A percentile compares a stretch with the other conserved stretches of the same genome.
Evolutionary conservation across 495 filamentous ascomycete species (phyloP).

Genomic region (Penicillium maclennaniae): DNA sequence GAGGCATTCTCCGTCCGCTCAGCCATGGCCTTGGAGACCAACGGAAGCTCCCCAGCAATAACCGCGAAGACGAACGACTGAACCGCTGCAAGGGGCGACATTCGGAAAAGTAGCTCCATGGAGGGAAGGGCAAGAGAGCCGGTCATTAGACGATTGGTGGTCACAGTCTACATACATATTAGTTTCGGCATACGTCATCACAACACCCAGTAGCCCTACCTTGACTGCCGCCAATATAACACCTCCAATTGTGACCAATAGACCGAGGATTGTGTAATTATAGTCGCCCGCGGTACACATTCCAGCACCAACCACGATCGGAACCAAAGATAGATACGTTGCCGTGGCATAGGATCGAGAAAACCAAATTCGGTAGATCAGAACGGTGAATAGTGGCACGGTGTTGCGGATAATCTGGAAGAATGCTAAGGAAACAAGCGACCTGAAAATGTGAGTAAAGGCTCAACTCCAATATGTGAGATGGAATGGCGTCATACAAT

Average conservation of each 20-base stretch:
- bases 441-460: background rate
- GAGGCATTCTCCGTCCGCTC: slow-evolving; percentile 6
- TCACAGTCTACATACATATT: slow-evolving; percentile 11
- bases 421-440: slow-evolving; percentile 16
- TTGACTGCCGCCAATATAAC: slow-evolving; percentile 16
- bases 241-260: slow-evolving; percentile 10
- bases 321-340: slow-evolving; percentile 14
- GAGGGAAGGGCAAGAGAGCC: slow-evolving; percentile 15
- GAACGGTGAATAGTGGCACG: slow-evolving; percentile 16
- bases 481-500: slow-evolving; percentile 1
- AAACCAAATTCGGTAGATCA: slow-evolving; percentile 18
- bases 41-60: slow-evolving; percentile 12
- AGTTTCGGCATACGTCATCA: background rate
- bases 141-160: slow-evolving; percentile 19
- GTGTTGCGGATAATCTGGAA: slow-evolving; percentile 21
- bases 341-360: slow-evolving; percentile 7
- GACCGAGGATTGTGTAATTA: slow-evolving; percentile 9
- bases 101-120: slow-evolving; percentile 18
- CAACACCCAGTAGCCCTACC: background rate
- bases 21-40: slow-evolving; percentile 5
- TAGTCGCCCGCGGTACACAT: slow-evolving; percentile 18
- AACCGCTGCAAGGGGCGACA: slow-evolving; percentile 16
- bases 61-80: slow-evolving; percentile 10
- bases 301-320: slow-evolving; percentile 15
- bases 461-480: no score